Evolutionary conservation across 306 rosid species (phyloP), one percentile per base, ranked within the genome.

Genomic region (Psophocarpus tetragonolobus): DNA sequence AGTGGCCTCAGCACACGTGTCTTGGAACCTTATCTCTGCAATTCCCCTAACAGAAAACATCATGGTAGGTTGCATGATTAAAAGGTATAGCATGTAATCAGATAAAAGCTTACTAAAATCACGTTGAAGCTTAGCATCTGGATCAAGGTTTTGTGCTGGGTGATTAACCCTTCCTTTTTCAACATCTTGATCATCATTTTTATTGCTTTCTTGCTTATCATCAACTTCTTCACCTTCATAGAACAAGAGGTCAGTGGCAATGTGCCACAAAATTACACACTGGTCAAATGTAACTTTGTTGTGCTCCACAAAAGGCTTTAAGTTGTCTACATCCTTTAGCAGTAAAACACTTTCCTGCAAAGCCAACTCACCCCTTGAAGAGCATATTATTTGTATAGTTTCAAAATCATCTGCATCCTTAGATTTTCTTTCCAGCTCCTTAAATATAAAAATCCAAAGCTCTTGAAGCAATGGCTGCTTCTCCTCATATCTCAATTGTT

Each of bases 171-270:
- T 0, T 65, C 4, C 4, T 3, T 2, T 2, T 42, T 61, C 20
- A 14, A 45, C 3, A 2, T 61, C 13, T 41, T 0, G 15, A 41
- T 41, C 47, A 41, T 13, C 4, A 24, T 3, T 8, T 1, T 2
- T 2, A 41, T 13, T 1, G 1, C 2, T 21, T 6, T 6, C 2
- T 13, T 57, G 8, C n/a, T 4, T 12, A 5, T 14, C 30, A 10
- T 30, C 7, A 0, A 1, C 4, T 0, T 11, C 47, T 12, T 1
- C 15, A 6, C 17, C 5, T 26, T 0, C 24, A 29, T 35, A 75
- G 50, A 70, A 68, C 26, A 62, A 15, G 5, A 81, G 64, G 14
- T 74, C 64, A 45, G 85, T 75, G 6, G 81, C 85, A 32, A 81
- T 30, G 76, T 80, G 79, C 79, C 84, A 80, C 4, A 51, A 0